Conservation (phyloP, 108 stramenopile species). For the Fistulifera pelliculosa region DNA sequence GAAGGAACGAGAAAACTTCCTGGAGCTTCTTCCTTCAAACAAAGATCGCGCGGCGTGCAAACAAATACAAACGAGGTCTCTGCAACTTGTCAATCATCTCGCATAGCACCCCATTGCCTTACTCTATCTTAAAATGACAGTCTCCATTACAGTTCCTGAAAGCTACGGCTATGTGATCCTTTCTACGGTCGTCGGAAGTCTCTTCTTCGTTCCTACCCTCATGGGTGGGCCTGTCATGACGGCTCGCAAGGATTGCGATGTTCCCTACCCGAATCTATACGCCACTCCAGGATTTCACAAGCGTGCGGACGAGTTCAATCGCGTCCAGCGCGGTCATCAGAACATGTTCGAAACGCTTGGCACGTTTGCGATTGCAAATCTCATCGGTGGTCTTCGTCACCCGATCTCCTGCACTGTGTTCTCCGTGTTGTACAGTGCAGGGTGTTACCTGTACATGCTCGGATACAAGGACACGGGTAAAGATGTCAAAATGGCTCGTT, state of each 20-base stretch:
- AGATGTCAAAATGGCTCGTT: constrained; percentile 63
- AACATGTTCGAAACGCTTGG: constrained; percentile 44
- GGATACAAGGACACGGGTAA: constrained; percentile 60
- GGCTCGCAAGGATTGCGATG: constrained; percentile 48
- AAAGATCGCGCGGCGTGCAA: no score
- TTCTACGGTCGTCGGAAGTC: constrained; percentile 32
- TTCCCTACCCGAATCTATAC: constrained; percentile 80
- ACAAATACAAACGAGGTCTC: no score
- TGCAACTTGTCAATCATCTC: no score
- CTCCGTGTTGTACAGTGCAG: constrained; percentile 36
- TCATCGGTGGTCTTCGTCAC: constrained; percentile 76
- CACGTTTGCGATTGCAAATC: constrained; percentile 31
- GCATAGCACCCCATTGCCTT: no score
- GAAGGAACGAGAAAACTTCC: no score
- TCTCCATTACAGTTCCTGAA: constrained; percentile 6
- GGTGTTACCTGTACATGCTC: constrained; percentile 37
- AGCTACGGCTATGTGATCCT: constrained; percentile 11
- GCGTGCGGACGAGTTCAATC: constrained; percentile 82
- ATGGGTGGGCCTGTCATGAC: constrained; percentile 52
- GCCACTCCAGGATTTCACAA: constrained; percentile 66
- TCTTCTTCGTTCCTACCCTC: constrained; percentile 20
- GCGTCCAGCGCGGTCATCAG: constrained; percentile 86
- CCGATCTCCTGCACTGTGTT: constrained; percentile 20
- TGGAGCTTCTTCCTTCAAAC: no score
- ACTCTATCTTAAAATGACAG: no score